These are phyloP conservation scores for Firmiana major DNA, from an alignment of 345 rosid genomes.

Conservation along the genomic window DNA sequence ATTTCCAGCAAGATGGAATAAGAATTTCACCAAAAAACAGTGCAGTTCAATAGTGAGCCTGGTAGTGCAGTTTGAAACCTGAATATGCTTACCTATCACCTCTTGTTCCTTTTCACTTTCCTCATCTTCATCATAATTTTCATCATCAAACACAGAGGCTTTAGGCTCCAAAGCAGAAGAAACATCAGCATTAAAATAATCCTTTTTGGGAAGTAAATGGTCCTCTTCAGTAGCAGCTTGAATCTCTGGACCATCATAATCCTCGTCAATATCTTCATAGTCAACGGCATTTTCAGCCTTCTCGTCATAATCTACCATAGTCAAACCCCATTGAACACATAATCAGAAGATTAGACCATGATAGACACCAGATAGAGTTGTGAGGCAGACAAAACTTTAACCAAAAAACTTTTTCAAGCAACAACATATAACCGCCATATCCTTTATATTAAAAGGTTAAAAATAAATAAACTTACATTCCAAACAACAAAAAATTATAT, in stretches of 20 bases:
- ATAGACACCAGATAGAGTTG: not conserved
- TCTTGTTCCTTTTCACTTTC: slow-evolving; percentile 52
- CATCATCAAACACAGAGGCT: slow-evolving; percentile 73
- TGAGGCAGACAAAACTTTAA: not conserved
- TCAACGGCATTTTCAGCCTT: slow-evolving; percentile 95
- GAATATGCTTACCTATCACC: slow-evolving; percentile 39
- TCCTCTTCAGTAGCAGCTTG: slow-evolving; percentile 81
- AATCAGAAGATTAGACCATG: slow-evolving; percentile 24
- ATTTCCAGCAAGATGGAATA: not conserved
- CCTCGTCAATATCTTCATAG: slow-evolving; percentile 94
- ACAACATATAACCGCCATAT: not conserved
- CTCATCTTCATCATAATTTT: slow-evolving; percentile 92
- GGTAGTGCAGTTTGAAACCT: slow-evolving; percentile 34
- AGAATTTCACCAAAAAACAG: not conserved
- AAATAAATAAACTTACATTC: not conserved
- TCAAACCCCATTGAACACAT: slow-evolving; percentile 25
- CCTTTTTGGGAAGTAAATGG: slow-evolving; percentile 64
- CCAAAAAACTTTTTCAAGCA: not conserved
- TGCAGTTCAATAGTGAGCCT: slow-evolving; percentile 34
- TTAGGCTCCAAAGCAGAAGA: slow-evolving; percentile 40
- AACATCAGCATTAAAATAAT: slow-evolving; percentile 53
- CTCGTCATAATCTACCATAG: slow-evolving; percentile 73
- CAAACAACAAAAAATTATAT: not conserved
- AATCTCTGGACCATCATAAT: slow-evolving; percentile 87
- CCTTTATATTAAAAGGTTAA: not conserved